These are phyloP conservation scores for Fragaria iinumae DNA, from an alignment of 306 rosid species.

Conservation along the genomic window DNA sequence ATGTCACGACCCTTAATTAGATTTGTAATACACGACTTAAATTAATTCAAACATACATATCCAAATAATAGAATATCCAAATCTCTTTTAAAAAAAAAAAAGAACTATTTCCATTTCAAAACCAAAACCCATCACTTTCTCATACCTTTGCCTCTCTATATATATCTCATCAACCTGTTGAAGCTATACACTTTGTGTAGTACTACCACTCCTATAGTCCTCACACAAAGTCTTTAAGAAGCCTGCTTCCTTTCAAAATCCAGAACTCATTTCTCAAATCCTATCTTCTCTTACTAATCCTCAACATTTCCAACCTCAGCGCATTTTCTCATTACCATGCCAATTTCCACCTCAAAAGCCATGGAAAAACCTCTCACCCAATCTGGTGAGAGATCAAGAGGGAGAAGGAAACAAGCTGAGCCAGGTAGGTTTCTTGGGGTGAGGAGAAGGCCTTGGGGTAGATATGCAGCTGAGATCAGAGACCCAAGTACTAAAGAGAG, in stretches of 20 bases:
- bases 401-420: slow-evolving; percentile 80
- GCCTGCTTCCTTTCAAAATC: not conserved
- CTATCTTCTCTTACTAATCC: not conserved
- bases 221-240: not conserved
- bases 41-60: not conserved
- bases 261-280: not conserved
- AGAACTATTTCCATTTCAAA: not conserved
- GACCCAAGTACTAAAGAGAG: slow-evolving; percentile 97
- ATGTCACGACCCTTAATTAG: not conserved
- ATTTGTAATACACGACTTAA: not conserved
- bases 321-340: slow-evolving; percentile 1
- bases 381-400: slow-evolving; percentile 63
- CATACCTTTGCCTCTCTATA: not conserved
- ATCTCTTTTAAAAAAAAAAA: not conserved
- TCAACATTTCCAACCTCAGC: not conserved
- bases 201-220: not conserved
- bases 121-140: not conserved
- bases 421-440: slow-evolving; percentile 96
- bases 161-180: not conserved
- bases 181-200: not conserved
- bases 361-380: slow-evolving; percentile 54
- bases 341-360: slow-evolving; percentile 79
- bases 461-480: slow-evolving; percentile 97
- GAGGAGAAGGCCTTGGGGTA: slow-evolving; percentile 92
- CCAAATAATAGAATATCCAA: not conserved